phyloP scores from a whole-genome alignment of 1,284 basidiomycete genomes.

The Heliocybe sulcata region DNA sequence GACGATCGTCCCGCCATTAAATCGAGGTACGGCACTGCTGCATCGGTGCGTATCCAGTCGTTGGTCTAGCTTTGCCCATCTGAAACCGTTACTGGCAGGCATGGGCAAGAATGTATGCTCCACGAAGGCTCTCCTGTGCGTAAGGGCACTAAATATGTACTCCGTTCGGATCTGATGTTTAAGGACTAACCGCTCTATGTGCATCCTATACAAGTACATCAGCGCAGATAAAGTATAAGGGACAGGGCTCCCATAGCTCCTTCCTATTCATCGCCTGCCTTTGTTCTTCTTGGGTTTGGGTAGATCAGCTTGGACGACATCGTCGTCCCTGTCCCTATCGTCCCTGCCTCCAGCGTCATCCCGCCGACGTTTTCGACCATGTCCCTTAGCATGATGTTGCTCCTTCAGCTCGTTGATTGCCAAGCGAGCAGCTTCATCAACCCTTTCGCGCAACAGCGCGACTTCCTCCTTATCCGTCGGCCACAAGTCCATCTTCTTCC shows the following conservation, averaged over 20 bases:
- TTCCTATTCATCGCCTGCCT: conserved; percentile 15
- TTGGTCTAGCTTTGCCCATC: not conserved
- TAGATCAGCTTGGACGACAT: conserved; percentile 78
- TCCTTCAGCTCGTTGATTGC: conserved; percentile 79
- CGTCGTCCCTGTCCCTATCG: conserved; percentile 81
- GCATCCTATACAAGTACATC: not conserved
- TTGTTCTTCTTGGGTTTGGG: conserved; percentile 37
- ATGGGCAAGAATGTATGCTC: conserved; percentile 68
- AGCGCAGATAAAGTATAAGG: not conserved
- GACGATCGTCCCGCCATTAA: conserved; percentile 51
- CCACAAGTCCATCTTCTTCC: conserved; percentile 91
- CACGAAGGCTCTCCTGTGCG: conserved; percentile 70
- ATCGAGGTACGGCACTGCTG: conserved; percentile 61
- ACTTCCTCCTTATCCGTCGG: conserved; percentile 90
- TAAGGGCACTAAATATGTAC: conserved; percentile 68
- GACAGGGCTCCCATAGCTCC: not conserved
- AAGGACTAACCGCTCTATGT: conserved; percentile 20
- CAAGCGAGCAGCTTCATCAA: conserved; percentile 82
- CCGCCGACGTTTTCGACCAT: conserved; percentile 50
- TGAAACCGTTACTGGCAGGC: conserved; percentile 30
- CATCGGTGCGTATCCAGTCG: conserved; percentile 44
- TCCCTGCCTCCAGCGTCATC: conserved; percentile 47
- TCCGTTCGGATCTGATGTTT: conserved; percentile 76
- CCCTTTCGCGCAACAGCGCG: conserved; percentile 82
- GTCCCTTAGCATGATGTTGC: conserved; percentile 42